Evolutionary conservation across 768 basidiomycete species (phyloP), one percentile per base, ranked within the genome.

Genomic region (Phanerodontia chrysosporium): DNA sequence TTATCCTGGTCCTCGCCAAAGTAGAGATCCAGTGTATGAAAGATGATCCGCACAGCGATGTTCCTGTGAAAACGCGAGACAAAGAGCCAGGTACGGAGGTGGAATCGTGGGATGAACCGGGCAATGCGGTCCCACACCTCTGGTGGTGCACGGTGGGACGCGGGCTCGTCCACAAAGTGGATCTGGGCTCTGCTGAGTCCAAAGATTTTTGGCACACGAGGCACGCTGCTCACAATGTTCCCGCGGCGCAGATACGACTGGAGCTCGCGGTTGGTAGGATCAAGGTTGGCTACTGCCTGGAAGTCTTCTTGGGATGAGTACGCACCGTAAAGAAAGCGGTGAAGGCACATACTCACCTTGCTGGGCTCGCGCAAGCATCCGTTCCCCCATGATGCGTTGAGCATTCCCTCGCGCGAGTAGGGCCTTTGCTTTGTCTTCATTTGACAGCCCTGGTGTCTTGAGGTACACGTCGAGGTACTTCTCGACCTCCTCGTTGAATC

Each of bases 81-180:
- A 56, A 78, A 85, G 42, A 87, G 78, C 86, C 85, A 89, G 16
- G 79, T 80, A n/a, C 87, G 81, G 29, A 89, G 80, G 67, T 86
- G 80, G 62, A 83, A 82, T 16, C 86, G 80, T 7, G 86, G 85
- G 44, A 82, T 83, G 62, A 81, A 78, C 53, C 74, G 69, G 6
- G 86, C 86, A 45, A 89, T 84, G 14, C 79, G 76, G 62, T 85
- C 84, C 86, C 87, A 89, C 44, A 89, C 77, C 72, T 89, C 87
- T 7, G 76, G 73, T 0, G 87, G 86, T 18, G 80, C 79, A 22
- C 85, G 81, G 60, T 81, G 84, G 2, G 80, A 83, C 2, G 85
- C 83, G 2, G 86, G 84, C 58, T 80, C 80, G 62, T 76, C 70
- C 42, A 74, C 70, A 64, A 82, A 82, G 51, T 78, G 80, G 51